A percentile compares a stretch with the other conserved stretches of the same genome.
These are phyloP conservation scores for Penicillium canariense DNA, from an alignment of 495 filamentous ascomycete genomes.

Conservation along the genomic window DNA sequence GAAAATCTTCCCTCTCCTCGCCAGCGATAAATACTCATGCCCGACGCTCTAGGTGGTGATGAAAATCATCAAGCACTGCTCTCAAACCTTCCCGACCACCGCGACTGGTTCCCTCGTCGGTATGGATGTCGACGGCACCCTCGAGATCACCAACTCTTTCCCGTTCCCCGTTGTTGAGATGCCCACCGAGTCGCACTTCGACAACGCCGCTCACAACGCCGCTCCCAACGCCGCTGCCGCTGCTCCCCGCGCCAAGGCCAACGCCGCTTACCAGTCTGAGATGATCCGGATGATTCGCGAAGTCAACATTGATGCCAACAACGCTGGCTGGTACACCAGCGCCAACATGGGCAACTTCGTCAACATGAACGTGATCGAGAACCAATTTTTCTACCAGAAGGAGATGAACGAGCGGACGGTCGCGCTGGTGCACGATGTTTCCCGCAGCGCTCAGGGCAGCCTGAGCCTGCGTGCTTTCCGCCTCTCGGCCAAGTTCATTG, in stretches of 20 bases:
- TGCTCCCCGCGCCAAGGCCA: slow-evolving; percentile 88
- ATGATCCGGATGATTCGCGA: slow-evolving; percentile 96
- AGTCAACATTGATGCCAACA: slow-evolving; percentile 98
- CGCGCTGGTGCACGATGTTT: slow-evolving; percentile 93
- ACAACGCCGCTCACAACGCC: slow-evolving; percentile 66
- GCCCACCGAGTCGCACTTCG: slow-evolving; percentile 74
- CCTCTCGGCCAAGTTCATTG: slow-evolving; percentile 84
- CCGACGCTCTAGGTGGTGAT: slow-evolving; percentile 70
- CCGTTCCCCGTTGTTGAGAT: slow-evolving; percentile 86
- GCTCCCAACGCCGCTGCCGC: slow-evolving; percentile 76
- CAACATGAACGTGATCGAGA: slow-evolving; percentile 92
- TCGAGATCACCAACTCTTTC: slow-evolving; percentile 93
- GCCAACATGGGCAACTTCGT: slow-evolving; percentile 98
- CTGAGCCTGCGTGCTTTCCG: slow-evolving; percentile 88
- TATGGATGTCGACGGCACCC: slow-evolving; percentile 79
- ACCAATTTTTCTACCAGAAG: slow-evolving; percentile 95
- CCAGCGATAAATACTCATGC: slow-evolving; percentile 32
- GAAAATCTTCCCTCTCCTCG: slow-evolving; percentile 34
- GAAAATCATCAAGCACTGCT: slow-evolving; percentile 94
- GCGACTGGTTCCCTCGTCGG: slow-evolving; percentile 89
- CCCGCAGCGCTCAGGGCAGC: slow-evolving; percentile 86
- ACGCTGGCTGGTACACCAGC: slow-evolving; percentile 97
- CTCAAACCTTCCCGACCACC: slow-evolving; percentile 79
- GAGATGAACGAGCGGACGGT: slow-evolving; percentile 88
- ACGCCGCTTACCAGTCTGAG: slow-evolving; percentile 85